A percentile compares a stretch with the other conserved stretches of the same genome.
Conservation (phyloP, 345 rosid genomes). For the Gossypium raimondii region DNA sequence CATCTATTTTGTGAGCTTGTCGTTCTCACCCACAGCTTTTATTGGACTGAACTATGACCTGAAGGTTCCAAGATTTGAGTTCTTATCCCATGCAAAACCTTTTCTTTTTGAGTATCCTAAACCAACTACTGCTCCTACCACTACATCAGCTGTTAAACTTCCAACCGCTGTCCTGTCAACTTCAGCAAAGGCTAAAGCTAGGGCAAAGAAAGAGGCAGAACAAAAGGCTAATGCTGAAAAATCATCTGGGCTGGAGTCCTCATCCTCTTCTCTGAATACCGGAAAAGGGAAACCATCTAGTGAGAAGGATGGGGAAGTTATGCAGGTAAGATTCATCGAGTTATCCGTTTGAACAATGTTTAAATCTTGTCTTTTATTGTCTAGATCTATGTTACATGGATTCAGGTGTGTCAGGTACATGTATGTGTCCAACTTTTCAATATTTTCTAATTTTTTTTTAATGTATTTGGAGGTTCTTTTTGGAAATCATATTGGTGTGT, state of each 20-base stretch:
- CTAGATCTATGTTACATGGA: background rate
- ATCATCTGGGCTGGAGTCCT: conserved; percentile 30
- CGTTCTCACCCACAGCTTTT: conserved; percentile 96
- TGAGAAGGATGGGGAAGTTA: background rate
- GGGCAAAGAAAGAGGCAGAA: conserved; percentile 92
- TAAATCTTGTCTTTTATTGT: background rate
- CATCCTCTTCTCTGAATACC: conserved; percentile 19
- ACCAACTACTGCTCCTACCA: conserved; percentile 74
- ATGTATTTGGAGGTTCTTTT: no score
- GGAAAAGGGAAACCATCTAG: background rate
- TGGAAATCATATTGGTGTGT: no score
- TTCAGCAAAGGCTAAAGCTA: conserved; percentile 77
- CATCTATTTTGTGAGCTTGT: conserved; percentile 79
- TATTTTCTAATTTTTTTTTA: no score
- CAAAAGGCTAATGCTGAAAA: conserved; percentile 65
- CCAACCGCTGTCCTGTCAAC: conserved; percentile 76
- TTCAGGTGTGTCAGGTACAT: background rate
- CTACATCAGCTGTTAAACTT: conserved; percentile 42
- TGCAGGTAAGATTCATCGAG: conserved; percentile 18
- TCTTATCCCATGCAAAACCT: background rate
- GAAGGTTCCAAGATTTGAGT: conserved; percentile 1
- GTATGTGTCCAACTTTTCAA: background rate
- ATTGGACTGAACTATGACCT: conserved; percentile 51
- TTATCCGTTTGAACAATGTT: background rate
- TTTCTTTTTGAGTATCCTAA: conserved; percentile 25